Evolutionary conservation across 1,284 basidiomycete genomes (phyloP), one percentile per base, ranked within the genome.

Genomic region (Puccinia brachypodii): DNA sequence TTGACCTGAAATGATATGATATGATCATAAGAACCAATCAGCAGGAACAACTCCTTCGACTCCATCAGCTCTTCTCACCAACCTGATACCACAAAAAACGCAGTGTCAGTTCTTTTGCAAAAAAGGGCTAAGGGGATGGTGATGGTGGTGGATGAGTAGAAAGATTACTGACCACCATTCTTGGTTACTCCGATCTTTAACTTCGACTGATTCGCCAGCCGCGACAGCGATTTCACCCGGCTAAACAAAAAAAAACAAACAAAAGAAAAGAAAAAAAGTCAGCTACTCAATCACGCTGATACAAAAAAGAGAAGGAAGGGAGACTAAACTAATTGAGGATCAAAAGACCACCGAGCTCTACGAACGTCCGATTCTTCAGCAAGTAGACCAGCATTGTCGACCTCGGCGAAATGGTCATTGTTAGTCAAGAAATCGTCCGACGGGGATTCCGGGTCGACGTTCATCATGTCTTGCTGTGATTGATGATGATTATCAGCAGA

Each of bases 191-290:
- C 77, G 44, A 40, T 80, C 77, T 36, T 50, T 58, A n/a, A 80
- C 68, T 62, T 72, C 77, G 6, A 80, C 77, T 7, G 66, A 72
- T 62, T 80, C 77, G 38, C 77, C 77, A 13, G 77, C 77, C 2
- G 66, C 77, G 2, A 80, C 77, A 31, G 66, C 77, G 33, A 80
- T 80, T 25, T 80, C 77, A 80, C 77, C 77, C 11, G 77, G 77
- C 77, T 80, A 25, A n/a, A 50, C 42, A 47, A 76, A 50, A 33
- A 66, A 47, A 66, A n/a, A n/a, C n/a, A n/a, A n/a, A n/a, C n/a
- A n/a, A n/a, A n/a, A n/a, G n/a, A n/a, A n/a, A 33, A 62, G 42
- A 56, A 14, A 66, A n/a, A 40, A 14, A 6, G 62, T 28, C n/a
- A 58, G n/a, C 25, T 25, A 28, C 47, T 33, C 19, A 56, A 75